Conservation (phyloP, 345 rosid species). For the Gossypium raimondii region DNA sequence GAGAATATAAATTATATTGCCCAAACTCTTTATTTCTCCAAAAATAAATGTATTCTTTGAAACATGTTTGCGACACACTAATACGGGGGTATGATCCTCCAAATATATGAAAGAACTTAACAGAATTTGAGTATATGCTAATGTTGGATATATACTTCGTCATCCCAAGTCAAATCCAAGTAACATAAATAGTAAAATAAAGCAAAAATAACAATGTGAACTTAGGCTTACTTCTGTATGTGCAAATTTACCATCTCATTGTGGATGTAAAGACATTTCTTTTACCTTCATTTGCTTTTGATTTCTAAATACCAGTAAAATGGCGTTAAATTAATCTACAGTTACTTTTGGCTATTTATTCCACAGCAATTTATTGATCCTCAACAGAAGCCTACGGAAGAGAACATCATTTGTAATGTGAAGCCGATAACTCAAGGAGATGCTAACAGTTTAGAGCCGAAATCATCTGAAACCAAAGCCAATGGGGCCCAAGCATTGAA, state of each 20-base stretch:
- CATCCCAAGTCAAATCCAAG: background rate
- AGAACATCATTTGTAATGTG: constrained; percentile 24
- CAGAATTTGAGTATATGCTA: background rate
- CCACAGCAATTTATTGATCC: constrained; percentile 31
- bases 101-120: background rate
- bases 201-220: background rate
- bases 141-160: background rate
- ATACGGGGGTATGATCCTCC: background rate
- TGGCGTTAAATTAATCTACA: background rate
- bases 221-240: background rate
- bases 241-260: background rate
- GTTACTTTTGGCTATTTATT: constrained; percentile 8
- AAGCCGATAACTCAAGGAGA: constrained; percentile 10
- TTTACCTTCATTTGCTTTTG: background rate
- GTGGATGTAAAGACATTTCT: background rate
- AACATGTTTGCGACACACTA: background rate
- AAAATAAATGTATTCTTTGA: background rate
- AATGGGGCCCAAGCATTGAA: constrained; percentile 12
- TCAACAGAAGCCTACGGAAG: constrained; percentile 30
- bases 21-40: background rate
- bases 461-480: constrained; percentile 2
- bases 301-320: background rate
- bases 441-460: background rate
- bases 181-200: background rate
- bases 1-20: background rate